A percentile compares a stretch with the other conserved stretches of the same genome.
Evolutionary conservation across 1,139 yeast species (phyloP).

Genomic region (Yamadazyma conglobata): DNA sequence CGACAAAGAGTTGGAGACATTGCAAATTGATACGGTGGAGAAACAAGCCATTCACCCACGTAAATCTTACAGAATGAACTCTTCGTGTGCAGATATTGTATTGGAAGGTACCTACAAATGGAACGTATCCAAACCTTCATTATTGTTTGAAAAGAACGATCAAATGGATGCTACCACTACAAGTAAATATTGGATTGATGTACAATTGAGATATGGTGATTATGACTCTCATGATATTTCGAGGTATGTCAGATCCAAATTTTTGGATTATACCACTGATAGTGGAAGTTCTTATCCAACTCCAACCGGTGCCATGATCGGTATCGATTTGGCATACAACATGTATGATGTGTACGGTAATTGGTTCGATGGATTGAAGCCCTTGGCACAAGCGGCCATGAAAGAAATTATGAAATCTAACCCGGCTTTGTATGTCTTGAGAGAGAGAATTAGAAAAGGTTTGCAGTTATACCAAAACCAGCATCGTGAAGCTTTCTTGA

Average conservation of each 20-base stretch:
- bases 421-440: conserved; percentile 85
- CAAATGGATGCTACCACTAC: conserved; percentile 48
- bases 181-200: conserved; percentile 90
- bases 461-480: conserved; percentile 90
- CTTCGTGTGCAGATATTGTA: conserved; percentile 90
- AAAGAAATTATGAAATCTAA: conserved; percentile 91
- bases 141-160: conserved; percentile 63
- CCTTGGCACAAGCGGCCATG: conserved; percentile 88
- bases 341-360: conserved; percentile 96
- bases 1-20: conserved; percentile 79
- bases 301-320: conserved; percentile 88
- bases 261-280: conserved; percentile 88
- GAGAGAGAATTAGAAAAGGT: conserved; percentile 94
- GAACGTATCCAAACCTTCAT: conserved; percentile 82
- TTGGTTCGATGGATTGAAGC: conserved; percentile 95
- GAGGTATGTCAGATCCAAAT: conserved; percentile 89
- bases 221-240: conserved; percentile 97
- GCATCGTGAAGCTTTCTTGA: conserved; percentile 88
- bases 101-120: conserved; percentile 74
- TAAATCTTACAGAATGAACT: conserved; percentile 95
- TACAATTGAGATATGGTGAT: conserved; percentile 94
- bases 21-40: conserved; percentile 82
- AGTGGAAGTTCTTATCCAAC: conserved; percentile 85
- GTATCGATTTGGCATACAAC: conserved; percentile 91
- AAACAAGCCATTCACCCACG: conserved; percentile 96